Percentiles rank a stretch among this genome's conserved stretches.
Conservation (phyloP, 306 rosid genomes). For the Mimosa pudica region DNA sequence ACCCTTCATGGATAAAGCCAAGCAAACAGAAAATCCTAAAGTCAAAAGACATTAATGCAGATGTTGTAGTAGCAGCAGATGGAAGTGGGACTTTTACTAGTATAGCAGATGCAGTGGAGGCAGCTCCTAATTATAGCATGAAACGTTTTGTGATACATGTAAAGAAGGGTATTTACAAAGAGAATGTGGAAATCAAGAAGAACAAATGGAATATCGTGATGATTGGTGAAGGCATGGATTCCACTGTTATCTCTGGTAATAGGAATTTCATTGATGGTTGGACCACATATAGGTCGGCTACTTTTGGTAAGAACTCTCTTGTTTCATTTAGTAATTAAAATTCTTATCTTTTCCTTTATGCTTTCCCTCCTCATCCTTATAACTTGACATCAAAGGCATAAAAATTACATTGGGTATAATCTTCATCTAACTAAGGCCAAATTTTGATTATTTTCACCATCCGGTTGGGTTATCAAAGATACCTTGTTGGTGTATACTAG, state of each 20-base stretch:
- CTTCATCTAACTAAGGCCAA: not conserved
- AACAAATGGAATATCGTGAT: constrained; percentile 91
- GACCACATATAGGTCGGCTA: constrained; percentile 86
- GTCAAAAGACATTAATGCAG: constrained; percentile 41
- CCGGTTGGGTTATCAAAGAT: not conserved
- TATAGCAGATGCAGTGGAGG: constrained; percentile 65
- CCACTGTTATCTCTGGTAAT: constrained; percentile 69
- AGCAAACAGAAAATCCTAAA: constrained; percentile 54
- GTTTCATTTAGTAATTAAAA: not conserved
- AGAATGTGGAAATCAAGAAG: constrained; percentile 83
- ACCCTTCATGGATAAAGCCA: constrained; percentile 65
- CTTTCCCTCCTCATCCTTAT: not conserved
- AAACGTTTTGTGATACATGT: constrained; percentile 63
- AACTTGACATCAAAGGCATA: not conserved
- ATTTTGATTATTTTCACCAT: not conserved
- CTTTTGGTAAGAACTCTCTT: constrained; percentile 61
- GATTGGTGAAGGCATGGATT: constrained; percentile 77
- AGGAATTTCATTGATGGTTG: constrained; percentile 65
- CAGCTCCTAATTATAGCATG: constrained; percentile 83
- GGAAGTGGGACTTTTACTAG: constrained; percentile 69
- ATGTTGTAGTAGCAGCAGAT: constrained; percentile 68
- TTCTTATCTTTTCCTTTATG: not conserved
- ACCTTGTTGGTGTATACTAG: not conserved
- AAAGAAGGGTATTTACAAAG: constrained; percentile 67
- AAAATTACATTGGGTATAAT: not conserved